Percentiles rank a stretch among this genome's conserved stretches.
These are phyloP conservation scores for Vitis hybrid DNA, from an alignment of 177 flowering plant species.

Conservation along the genomic window DNA sequence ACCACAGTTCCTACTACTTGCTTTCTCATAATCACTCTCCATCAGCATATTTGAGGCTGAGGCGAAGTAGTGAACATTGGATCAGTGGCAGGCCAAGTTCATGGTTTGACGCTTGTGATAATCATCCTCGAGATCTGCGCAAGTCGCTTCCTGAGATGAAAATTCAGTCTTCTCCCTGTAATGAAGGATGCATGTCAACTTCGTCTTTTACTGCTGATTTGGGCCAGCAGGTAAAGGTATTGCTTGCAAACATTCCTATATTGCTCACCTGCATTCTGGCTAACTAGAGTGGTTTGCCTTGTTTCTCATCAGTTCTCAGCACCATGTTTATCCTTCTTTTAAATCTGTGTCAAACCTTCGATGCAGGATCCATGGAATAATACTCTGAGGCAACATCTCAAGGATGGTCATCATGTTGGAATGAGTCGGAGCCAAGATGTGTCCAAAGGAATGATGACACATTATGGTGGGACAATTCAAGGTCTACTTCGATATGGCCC, in stretches of 20 bases:
- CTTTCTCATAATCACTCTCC: slow-evolving; percentile 49
- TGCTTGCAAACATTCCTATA: not conserved
- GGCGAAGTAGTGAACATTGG: slow-evolving; percentile 32
- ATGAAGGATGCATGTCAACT: slow-evolving; percentile 21
- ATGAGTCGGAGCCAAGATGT: slow-evolving; percentile 12
- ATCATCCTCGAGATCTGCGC: slow-evolving; percentile 22
- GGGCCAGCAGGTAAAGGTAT: slow-evolving; percentile 34
- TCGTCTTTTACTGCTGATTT: slow-evolving; percentile 26
- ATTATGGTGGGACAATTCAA: slow-evolving; percentile 11
- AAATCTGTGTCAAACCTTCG: not conserved
- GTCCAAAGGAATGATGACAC: slow-evolving; percentile 13
- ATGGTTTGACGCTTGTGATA: slow-evolving; percentile 25
- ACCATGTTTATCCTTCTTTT: not conserved
- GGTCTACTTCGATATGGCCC: slow-evolving; percentile 15
- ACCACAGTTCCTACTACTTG: slow-evolving; percentile 53
- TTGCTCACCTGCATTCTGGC: not conserved
- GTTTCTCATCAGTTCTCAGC: not conserved
- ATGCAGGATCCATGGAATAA: slow-evolving; percentile 33
- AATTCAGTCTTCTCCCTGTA: slow-evolving; percentile 23
- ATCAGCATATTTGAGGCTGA: slow-evolving; percentile 32
- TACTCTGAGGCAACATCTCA: slow-evolving; percentile 12
- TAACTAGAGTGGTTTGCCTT: not conserved
- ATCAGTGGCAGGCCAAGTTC: slow-evolving; percentile 31
- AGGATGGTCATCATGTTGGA: slow-evolving; percentile 16
- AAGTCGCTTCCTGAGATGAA: slow-evolving; percentile 30